Evolutionary conservation across 495 filamentous ascomycete species (phyloP), one percentile per base, ranked within the genome.

Genomic region (Cenococcum geophilum): DNA sequence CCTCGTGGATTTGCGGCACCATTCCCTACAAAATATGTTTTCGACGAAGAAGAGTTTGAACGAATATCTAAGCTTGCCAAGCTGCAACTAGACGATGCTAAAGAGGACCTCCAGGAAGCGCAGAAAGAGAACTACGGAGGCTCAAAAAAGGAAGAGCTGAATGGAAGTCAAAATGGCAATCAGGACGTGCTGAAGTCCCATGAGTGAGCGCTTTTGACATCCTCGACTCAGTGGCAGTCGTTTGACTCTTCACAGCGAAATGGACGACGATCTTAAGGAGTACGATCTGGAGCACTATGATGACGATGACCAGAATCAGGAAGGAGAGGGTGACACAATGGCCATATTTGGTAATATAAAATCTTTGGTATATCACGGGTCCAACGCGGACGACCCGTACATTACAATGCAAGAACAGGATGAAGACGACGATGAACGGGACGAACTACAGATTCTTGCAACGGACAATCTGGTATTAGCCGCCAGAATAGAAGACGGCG

Each of bases 271-370:
- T 71, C 80, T 99, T 10, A 92, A 89, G 72, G 91, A 97, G 73
- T 97, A 96, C 72, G 84, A 99, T 70, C 77, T 99, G 49, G 95
- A 97, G 59, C 86, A 96, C 72, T 99, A 97, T 62, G 87, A 87
- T 66, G 87, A 92, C 55, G 85, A 87, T 27, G 81, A 86, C 10
- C 82, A 59, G 4, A 58, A 85, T 18, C 76, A 84, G 37, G 77
- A 70, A 5, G 82, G 76, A 50, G 83, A 80, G 45, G 83, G 79
- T 25, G 78, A 87, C 71, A 79, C 84, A 51, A 86, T 91, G 81
- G 87, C 85, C 64, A 95, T 96, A 86, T 96, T 99, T 72, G 92
- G 92, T 59, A 96, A 96, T 64, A 85, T 95, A 66, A 91, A 91
- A 73, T 89, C 88, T 27, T 77, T 99, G 18, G 91, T 91, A 6